Conservation (phyloP, 768 basidiomycete genomes). For the Hygrocybe coccinea region DNA sequence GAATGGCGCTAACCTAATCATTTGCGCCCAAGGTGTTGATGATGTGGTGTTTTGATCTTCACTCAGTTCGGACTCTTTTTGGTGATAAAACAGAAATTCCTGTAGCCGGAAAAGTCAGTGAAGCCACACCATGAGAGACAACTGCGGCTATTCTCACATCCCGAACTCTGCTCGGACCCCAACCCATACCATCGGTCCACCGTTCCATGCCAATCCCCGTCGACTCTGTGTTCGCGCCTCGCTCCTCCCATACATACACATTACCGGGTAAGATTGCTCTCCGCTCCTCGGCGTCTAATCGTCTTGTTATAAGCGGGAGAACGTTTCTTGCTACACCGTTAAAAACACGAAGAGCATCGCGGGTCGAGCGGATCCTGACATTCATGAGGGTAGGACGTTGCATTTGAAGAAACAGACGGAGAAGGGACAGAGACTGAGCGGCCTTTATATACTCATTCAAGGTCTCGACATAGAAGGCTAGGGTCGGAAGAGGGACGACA, state of each 20-base stretch:
- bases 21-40: conserved; percentile 70
- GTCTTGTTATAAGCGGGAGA: conserved; percentile 73
- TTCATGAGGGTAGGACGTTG: conserved; percentile 72
- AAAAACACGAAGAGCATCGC: conserved; percentile 79
- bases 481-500: neutral
- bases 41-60: conserved; percentile 54
- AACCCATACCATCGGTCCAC: conserved; percentile 74
- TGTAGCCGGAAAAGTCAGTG: conserved; percentile 25
- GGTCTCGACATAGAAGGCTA: too few species aligned
- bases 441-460: neutral
- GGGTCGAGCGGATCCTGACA: conserved; percentile 71
- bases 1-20: conserved; percentile 51
- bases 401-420: conserved; percentile 38
- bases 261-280: conserved; percentile 68
- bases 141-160: conserved; percentile 38
- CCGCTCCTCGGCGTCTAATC: conserved; percentile 79
- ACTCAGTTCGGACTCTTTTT: conserved; percentile 63
- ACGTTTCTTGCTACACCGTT: conserved; percentile 64
- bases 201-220: conserved; percentile 85
- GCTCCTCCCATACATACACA: conserved; percentile 87
- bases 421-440: conserved; percentile 11
- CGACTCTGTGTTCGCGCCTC: conserved; percentile 74
- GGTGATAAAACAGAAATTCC: conserved; percentile 83
- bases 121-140: conserved; percentile 9
- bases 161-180: conserved; percentile 69